Percentiles rank a stretch among this genome's conserved stretches.
These are phyloP conservation scores for grape (Vitis vinifera) DNA, from an alignment of 164 flowering plant genomes.

Conservation along the genomic window DNA sequence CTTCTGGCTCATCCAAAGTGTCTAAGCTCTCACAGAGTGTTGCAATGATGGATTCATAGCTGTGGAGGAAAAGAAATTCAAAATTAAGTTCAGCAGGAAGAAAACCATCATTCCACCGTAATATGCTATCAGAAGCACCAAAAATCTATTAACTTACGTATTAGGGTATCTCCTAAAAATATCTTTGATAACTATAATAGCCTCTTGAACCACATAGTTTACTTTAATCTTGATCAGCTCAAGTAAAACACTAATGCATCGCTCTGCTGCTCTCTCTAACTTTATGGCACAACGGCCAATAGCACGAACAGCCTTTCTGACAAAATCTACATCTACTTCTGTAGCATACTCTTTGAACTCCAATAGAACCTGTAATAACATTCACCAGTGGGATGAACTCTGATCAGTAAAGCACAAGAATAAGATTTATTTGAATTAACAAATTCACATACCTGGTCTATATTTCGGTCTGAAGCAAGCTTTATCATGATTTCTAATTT, in stretches of 20 bases:
- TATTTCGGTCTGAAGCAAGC: conserved; percentile 97
- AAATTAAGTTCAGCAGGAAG: conserved; percentile 5
- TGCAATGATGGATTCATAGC: conserved; percentile 99
- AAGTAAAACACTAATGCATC: conserved; percentile 97
- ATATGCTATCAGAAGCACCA: neutral
- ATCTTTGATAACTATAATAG: conserved; percentile 96
- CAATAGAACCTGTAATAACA: conserved; percentile 66
- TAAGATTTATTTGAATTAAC: neutral
- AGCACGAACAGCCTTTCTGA: conserved; percentile 98
- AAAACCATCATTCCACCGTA: conserved; percentile 4
- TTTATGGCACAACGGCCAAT: conserved; percentile 99
- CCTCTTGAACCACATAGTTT: conserved; percentile 98
- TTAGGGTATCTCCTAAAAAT: conserved; percentile 98
- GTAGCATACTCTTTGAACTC: conserved; percentile 99
- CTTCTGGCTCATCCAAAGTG: conserved; percentile 98
- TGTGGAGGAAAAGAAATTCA: conserved; percentile 29
- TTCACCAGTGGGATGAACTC: conserved; percentile 2
- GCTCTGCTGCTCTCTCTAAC: conserved; percentile 96
- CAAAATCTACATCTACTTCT: conserved; percentile 99
- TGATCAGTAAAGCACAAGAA: neutral
- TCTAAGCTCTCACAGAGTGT: conserved; percentile 99
- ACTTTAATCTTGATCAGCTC: conserved; percentile 99
- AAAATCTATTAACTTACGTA: conserved; percentile 53
- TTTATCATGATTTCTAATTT: conserved; percentile 98
- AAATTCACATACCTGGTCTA: conserved; percentile 79